Evolutionary conservation across 306 rosid genomes (phyloP), one percentile per base, ranked within the genome.

Genomic region (Vigna reflexopilosa): DNA sequence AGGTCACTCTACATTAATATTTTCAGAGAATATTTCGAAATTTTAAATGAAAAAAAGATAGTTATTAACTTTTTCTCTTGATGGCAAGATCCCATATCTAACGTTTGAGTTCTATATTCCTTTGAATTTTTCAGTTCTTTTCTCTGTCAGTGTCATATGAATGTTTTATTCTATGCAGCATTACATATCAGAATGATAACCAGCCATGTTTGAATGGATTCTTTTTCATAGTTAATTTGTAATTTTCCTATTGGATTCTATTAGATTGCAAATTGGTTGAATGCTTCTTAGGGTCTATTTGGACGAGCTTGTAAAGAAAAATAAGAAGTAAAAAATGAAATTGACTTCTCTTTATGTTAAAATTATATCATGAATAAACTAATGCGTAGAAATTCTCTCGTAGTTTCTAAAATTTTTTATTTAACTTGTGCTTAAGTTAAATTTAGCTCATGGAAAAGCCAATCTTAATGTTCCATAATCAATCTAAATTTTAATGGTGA

Each of bases 401-500:
- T 26, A 2, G 11, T 40, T 1, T 9, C 45, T 40, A 10, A 40
- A 40, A 9, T 0, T 1, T 38, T 9, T 40, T 8, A 40, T 9
- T 40, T 40, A 40, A 40, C 45, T 40, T 8, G 45, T 40, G 3
- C 45, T 2, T 40, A 40, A 34, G 40, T 5, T 34, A 34, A 34
- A 34, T 34, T 40, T 40, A 40, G 45, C 11, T 40, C 9, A 8
- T 40, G 3, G 11, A 40, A 8, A 38, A 9, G 12, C 9, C 45
- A 40, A 40, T 40, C 28, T 26, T 26, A 26, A 30, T 30, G 34
- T 30, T 30, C 34, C 34, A 30, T 30, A 30, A 4, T 30, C 34
- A 30, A 30, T 32, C 54, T 48, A 74, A 69, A 62, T 62, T 72
- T 61, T 26, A 52, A 76, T 74, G 70, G 71, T 79, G 83, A 65